Conservation (phyloP, 148 eudicot genomes). For the Euryodendron excelsum region DNA sequence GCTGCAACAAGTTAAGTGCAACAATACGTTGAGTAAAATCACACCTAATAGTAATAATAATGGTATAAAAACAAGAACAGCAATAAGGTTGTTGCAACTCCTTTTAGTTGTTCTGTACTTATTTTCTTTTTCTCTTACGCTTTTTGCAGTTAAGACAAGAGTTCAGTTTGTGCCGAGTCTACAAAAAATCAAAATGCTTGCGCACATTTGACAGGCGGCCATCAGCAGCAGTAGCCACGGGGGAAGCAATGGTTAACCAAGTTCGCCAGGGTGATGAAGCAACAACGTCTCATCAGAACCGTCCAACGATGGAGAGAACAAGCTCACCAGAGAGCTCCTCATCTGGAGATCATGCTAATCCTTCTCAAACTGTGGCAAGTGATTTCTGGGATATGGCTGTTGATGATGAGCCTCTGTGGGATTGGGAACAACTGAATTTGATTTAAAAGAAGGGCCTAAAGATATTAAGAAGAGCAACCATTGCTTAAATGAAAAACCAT, state of each 20-base stretch:
- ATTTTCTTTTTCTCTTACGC: neutral
- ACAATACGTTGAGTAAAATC: too few species aligned
- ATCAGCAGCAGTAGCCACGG: neutral
- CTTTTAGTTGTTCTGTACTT: too few species aligned
- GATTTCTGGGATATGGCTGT: neutral
- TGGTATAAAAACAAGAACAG: too few species aligned
- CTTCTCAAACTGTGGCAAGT: neutral
- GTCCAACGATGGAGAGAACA: neutral
- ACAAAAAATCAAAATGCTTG: constrained; percentile 33
- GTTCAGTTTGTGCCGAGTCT: constrained; percentile 40
- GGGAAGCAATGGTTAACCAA: neutral
- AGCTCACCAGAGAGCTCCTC: constrained; percentile 15
- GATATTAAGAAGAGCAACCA: too few species aligned
- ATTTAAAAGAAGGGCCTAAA: too few species aligned
- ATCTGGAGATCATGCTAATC: constrained; percentile 10
- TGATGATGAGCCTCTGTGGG: constrained; percentile 21
- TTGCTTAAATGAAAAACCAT: too few species aligned
- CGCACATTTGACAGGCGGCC: constrained; percentile 48
- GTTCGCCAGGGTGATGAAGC: neutral
- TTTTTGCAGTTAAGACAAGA: constrained; percentile 27
- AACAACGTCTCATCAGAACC: neutral
- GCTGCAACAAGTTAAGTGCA: too few species aligned
- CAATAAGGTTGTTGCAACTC: neutral
- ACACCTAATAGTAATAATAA: too few species aligned
- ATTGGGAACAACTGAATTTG: constrained; percentile 23